Conservation (phyloP, 2,329 filamentous ascomycete genomes). For the Trichoderma lentiforme region DNA sequence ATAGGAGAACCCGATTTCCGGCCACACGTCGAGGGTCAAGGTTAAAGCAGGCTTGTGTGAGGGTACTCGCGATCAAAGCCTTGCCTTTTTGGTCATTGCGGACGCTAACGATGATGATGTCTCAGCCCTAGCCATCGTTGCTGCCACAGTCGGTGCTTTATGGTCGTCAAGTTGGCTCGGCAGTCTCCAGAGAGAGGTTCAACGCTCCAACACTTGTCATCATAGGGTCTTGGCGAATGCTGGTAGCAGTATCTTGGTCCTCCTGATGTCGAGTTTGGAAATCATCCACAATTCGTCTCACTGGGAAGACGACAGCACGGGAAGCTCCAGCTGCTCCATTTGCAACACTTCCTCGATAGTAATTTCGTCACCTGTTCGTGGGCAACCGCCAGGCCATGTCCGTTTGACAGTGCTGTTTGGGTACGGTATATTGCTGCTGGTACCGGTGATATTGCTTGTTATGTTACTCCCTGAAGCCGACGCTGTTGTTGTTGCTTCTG, state of each 20-base stretch:
- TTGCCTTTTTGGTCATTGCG: conserved; percentile 47
- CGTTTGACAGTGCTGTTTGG: conserved; percentile 69
- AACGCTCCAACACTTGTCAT: conserved; percentile 45
- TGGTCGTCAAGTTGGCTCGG: conserved; percentile 44
- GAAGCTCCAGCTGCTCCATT: conserved; percentile 65
- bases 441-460: not conserved
- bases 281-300: conserved; percentile 81
- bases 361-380: conserved; percentile 66
- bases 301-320: conserved; percentile 81
- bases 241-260: conserved; percentile 61
- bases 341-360: conserved; percentile 86
- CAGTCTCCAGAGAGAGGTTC: conserved; percentile 47
- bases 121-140: conserved; percentile 43
- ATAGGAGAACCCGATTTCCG: conserved; percentile 53
- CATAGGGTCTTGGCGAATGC: conserved; percentile 48
- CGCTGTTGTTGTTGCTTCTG: not conserved
- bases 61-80: conserved; percentile 52
- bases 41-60: conserved; percentile 58
- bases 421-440: conserved; percentile 36
- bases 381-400: conserved; percentile 68
- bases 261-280: conserved; percentile 60
- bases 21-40: conserved; percentile 50
- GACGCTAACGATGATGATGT: conserved; percentile 47
- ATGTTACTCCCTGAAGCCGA: not conserved
- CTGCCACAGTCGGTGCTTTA: conserved; percentile 44